Base-by-base conservation (phyloP, 495 filamentous ascomycete genomes). In the Penicillium cosmopolitanum region DNA sequence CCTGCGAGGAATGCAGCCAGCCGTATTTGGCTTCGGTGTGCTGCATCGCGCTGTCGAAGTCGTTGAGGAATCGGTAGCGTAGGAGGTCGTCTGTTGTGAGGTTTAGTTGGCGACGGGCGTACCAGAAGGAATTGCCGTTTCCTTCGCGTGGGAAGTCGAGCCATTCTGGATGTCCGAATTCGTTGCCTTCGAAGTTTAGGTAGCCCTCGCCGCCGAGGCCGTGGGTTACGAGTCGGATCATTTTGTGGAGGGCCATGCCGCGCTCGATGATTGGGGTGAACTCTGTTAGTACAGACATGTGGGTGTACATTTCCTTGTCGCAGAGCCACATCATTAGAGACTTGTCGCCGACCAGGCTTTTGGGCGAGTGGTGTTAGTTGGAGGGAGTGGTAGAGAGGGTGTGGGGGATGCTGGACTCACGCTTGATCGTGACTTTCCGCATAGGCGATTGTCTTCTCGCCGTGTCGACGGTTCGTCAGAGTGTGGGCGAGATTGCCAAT, bases 111-210 rank as follows among this genome's bases (percentile, higher is more conserved):
- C 95, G 90, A 3, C 95, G 87, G 2, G 95, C 95, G 73, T 98
- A 98, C 87, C 93, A 95, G 85, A 91, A 98, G 61, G 89, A 93
- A 74, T 98, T 97, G 67, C 89, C 77, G 81, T 98, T 98, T 48
- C 96, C 95, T 60, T 84, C 93, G 33, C 95, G 89, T 11, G 95
- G 95, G 76, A 98, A 98, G 73, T 98, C 95, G 55, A 98, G 91
- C 95, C 95, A 98, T 79, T 98, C 95, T 0, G 95, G 95, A 73
- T 98, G 95, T 1, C 95, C 95, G 73, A 98, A 98, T 73, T 98
- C 95, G 74, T 98, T 98, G 60, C 94, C 95, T 75, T 96, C 92
- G 67, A 98, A 98, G 77, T 97, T 98, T 53, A 98, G 92, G 67
- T 96, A 98, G 40, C 93, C 95, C 75, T 98, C 95, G 61, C 95